Evolutionary conservation across 148 eudicot species (phyloP).

Genomic region (Polygonum aviculare): DNA sequence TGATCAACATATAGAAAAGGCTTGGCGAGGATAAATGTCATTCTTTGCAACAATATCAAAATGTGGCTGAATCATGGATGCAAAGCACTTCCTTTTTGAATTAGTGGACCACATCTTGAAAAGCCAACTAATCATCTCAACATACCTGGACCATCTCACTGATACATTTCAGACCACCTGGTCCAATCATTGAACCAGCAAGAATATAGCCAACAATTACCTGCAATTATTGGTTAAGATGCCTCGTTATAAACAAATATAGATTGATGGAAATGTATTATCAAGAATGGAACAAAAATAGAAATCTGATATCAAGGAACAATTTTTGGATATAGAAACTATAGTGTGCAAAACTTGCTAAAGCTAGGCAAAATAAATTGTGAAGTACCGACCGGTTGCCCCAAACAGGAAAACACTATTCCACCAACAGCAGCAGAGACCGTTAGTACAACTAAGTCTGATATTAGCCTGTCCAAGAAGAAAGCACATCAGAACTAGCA

Average conservation of each 20-base stretch:
- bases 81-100: neutral
- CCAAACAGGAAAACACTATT: slow-evolving; percentile 81
- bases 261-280: neutral
- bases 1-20: neutral
- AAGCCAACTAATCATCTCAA: neutral
- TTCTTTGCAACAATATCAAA: neutral
- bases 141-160: slow-evolving; percentile 98
- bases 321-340: neutral
- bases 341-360: neutral
- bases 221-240: slow-evolving; percentile 24
- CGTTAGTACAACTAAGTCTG: slow-evolving; percentile 85
- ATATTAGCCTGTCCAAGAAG: slow-evolving; percentile 58
- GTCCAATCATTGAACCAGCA: slow-evolving; percentile 94
- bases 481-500: slow-evolving; percentile 9
- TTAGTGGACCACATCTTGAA: neutral
- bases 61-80: neutral
- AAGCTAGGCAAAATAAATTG: neutral
- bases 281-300: neutral
- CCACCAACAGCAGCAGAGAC: slow-evolving; percentile 99
- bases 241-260: neutral
- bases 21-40: neutral
- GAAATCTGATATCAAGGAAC: neutral
- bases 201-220: slow-evolving; percentile 97
- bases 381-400: slow-evolving; percentile 72
- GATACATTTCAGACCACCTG: slow-evolving; percentile 84